These are phyloP conservation scores for Paradendryphiella salina DNA, from an alignment of 2,329 filamentous ascomycete species.

Conservation along the genomic window DNA sequence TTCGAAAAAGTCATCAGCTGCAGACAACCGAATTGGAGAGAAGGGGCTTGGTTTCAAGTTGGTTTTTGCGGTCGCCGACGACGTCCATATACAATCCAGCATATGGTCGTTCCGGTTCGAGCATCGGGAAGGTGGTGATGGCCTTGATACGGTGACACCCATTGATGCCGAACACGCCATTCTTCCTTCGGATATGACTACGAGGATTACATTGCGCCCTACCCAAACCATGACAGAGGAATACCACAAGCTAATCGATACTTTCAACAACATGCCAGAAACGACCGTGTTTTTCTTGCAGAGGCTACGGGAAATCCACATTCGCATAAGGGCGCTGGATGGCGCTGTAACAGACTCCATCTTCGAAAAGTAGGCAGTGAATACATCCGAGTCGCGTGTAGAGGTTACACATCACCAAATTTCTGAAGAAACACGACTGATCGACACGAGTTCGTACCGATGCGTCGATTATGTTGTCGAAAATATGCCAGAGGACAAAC, in stretches of 20 bases:
- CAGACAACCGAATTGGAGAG: conserved; percentile 40
- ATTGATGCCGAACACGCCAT: conserved; percentile 24
- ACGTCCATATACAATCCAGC: conserved; percentile 49
- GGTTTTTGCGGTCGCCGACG: conserved; percentile 39
- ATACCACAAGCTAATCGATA: conserved; percentile 10
- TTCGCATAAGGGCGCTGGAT: conserved; percentile 1
- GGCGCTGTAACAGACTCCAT: background rate
- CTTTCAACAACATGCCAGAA: conserved; percentile 14
- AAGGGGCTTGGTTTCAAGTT: conserved; percentile 48
- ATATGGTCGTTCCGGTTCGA: conserved; percentile 46
- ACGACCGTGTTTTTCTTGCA: conserved; percentile 21
- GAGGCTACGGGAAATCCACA: conserved; percentile 8
- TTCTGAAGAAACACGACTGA: background rate
- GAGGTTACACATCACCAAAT: background rate
- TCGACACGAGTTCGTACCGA: background rate
- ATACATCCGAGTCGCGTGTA: background rate
- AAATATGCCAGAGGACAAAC: conserved; percentile 17
- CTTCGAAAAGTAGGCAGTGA: background rate
- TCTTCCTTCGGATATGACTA: conserved; percentile 16
- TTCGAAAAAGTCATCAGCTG: conserved; percentile 36
- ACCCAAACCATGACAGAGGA: background rate
- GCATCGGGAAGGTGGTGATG: conserved; percentile 47
- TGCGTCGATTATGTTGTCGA: background rate
- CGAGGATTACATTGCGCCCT: conserved; percentile 22
- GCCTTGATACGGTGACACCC: conserved; percentile 59